A percentile compares a stretch with the other conserved stretches of the same genome.
Conservation (phyloP, 1,284 basidiomycete species). For the Apiotrichum veenhuisii region DNA sequence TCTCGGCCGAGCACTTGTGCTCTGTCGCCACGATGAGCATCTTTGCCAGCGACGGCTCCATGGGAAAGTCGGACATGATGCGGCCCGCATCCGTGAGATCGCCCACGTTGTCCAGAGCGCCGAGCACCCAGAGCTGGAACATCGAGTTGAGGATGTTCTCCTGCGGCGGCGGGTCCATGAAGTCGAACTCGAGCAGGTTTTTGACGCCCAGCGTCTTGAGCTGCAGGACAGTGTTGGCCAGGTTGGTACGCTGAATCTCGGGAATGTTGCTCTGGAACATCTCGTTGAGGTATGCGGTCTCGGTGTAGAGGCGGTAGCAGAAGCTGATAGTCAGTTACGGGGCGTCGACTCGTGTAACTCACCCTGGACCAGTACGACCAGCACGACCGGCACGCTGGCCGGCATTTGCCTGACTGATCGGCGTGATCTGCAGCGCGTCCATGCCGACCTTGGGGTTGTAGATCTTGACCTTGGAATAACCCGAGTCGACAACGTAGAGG, state of each 20-base stretch:
- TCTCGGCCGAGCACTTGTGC: slow-evolving; percentile 87
- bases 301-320: slow-evolving; percentile 95
- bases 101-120: slow-evolving; percentile 95
- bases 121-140: slow-evolving; percentile 99
- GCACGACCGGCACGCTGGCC: slow-evolving; percentile 94
- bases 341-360: slow-evolving; percentile 35
- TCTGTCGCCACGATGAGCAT: slow-evolving; percentile 96
- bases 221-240: slow-evolving; percentile 92
- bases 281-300: slow-evolving; percentile 93
- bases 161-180: slow-evolving; percentile 90
- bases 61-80: slow-evolving; percentile 98
- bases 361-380: slow-evolving; percentile 91
- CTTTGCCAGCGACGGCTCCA: slow-evolving; percentile 97
- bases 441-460: slow-evolving; percentile 99
- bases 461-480: slow-evolving; percentile 96
- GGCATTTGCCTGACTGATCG: slow-evolving; percentile 96
- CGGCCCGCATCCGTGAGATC: slow-evolving; percentile 86
- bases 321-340: slow-evolving; percentile 55
- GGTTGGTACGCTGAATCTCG: slow-evolving; percentile 95
- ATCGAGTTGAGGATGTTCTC: slow-evolving; percentile 95
- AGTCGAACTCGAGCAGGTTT: slow-evolving; percentile 96
- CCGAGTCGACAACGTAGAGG: slow-evolving; percentile 91
- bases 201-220: slow-evolving; percentile 92
- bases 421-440: slow-evolving; percentile 98
- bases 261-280: slow-evolving; percentile 95